These are phyloP conservation scores for Ophiognomonia clavigignenti-juglandacearum DNA, from an alignment of 2,329 filamentous ascomycete genomes.

Conservation along the genomic window DNA sequence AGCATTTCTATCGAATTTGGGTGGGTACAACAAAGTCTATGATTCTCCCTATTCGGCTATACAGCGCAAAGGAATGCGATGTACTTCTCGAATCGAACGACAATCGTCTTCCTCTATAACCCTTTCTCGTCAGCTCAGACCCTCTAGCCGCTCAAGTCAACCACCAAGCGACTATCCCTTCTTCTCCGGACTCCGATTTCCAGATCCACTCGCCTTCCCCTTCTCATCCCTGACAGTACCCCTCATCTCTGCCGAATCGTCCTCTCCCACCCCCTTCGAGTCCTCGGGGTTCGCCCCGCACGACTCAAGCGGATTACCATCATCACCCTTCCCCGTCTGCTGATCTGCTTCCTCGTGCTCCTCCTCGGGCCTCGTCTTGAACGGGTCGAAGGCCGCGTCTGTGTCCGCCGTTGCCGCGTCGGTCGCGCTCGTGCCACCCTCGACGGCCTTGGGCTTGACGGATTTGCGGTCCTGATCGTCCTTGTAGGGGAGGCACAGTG, in stretches of 20 bases:
- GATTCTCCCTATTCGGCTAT: no score
- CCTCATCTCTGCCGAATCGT: slow-evolving; percentile 27
- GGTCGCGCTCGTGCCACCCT: slow-evolving; percentile 64
- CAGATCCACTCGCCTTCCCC: slow-evolving; percentile 30
- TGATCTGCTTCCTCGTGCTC: slow-evolving; percentile 41
- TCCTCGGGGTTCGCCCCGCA: slow-evolving; percentile 42
- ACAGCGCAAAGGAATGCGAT: no score
- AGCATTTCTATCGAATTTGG: no score
- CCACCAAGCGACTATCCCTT: slow-evolving; percentile 23
- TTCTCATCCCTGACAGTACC: slow-evolving; percentile 27
- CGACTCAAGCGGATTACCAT: slow-evolving; percentile 32
- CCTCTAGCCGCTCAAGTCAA: no score
- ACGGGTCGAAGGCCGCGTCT: slow-evolving; percentile 64
- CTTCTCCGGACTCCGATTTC: slow-evolving; percentile 27
- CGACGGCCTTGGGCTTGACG: slow-evolving; percentile 60
- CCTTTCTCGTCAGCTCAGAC: no score
- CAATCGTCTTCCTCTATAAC: no score
- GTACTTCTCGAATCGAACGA: no score
- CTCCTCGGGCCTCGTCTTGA: slow-evolving; percentile 61
- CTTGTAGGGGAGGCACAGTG: slow-evolving; percentile 37
- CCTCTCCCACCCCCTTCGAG: slow-evolving; percentile 33
- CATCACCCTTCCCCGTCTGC: slow-evolving; percentile 18
- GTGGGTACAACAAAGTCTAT: no score
- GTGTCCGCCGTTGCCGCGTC: slow-evolving; percentile 52
- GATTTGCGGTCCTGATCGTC: slow-evolving; percentile 53